Evolutionary conservation across 441 rosid genomes (phyloP).

Genomic region (Populus hybrid): DNA sequence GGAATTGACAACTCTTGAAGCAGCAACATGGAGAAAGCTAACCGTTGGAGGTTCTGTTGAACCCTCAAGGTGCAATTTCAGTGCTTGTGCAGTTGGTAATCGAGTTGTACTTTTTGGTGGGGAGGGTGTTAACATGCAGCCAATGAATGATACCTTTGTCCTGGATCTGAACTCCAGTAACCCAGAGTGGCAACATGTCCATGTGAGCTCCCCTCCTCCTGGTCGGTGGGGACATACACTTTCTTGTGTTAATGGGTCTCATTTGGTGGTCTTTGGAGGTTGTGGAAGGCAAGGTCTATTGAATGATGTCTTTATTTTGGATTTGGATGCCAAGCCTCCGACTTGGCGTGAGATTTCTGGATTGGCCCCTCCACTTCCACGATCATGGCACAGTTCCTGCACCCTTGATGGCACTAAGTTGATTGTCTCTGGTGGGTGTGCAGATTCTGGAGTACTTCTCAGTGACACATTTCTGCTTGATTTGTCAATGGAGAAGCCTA

Average conservation of each 20-base stretch:
- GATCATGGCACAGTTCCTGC: slow-evolving; percentile 99
- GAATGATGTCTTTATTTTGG: slow-evolving; percentile 83
- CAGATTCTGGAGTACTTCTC: slow-evolving; percentile 89
- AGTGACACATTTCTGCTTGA: slow-evolving; percentile 91
- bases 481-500: slow-evolving; percentile 84
- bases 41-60: slow-evolving; percentile 93
- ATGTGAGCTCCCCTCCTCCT: slow-evolving; percentile 95
- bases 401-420: slow-evolving; percentile 93
- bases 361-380: slow-evolving; percentile 89
- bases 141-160: slow-evolving; percentile 96
- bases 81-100: slow-evolving; percentile 95
- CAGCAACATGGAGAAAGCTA: slow-evolving; percentile 88
- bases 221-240: slow-evolving; percentile 99
- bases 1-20: slow-evolving; percentile 93
- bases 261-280: slow-evolving; percentile 94
- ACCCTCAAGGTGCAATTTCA: slow-evolving; percentile 92
- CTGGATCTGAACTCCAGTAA: slow-evolving; percentile 77
- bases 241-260: slow-evolving; percentile 84
- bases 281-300: slow-evolving; percentile 91
- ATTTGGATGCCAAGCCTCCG: slow-evolving; percentile 90
- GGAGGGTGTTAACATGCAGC: slow-evolving; percentile 96
- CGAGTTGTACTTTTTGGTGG: slow-evolving; percentile 92
- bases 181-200: slow-evolving; percentile 89
- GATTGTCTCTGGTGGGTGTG: slow-evolving; percentile 96
- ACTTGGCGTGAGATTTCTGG: slow-evolving; percentile 94